Percentiles rank a stretch among this genome's conserved stretches.
Conservation (phyloP, 768 basidiomycete genomes). For the Termitomyces sp. region DNA sequence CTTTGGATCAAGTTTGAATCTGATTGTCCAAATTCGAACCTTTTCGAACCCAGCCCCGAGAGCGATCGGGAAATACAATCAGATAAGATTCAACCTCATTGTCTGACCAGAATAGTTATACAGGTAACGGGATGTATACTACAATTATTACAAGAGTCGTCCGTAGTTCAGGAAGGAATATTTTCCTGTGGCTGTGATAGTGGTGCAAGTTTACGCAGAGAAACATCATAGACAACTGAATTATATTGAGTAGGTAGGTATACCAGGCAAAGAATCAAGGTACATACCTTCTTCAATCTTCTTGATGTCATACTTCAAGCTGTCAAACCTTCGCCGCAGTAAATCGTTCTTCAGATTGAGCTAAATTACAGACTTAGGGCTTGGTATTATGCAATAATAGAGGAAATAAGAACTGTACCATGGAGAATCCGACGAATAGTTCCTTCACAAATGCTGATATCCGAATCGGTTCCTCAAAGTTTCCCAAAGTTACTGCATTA, state of each 20-base stretch:
- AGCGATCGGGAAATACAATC: constrained; percentile 7
- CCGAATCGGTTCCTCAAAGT: constrained; percentile 74
- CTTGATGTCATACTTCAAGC: constrained; percentile 83
- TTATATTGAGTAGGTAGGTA: constrained; percentile 7
- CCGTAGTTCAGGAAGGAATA: background rate
- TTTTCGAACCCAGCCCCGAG: constrained; percentile 19
- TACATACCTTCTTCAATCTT: constrained; percentile 80
- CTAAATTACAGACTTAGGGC: constrained; percentile 30
- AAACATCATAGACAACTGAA: constrained; percentile 83
- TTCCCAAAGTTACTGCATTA: constrained; percentile 78
- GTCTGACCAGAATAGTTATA: no score
- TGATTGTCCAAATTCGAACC: constrained; percentile 13
- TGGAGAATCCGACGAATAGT: constrained; percentile 78
- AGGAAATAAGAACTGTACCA: constrained; percentile 42
- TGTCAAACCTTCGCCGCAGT: constrained; percentile 73
- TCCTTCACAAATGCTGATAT: constrained; percentile 82
- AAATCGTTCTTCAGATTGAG: constrained; percentile 81
- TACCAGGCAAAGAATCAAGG: background rate
- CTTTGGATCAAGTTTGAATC: constrained; percentile 15
- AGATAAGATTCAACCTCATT: constrained; percentile 9
- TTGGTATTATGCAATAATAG: background rate
- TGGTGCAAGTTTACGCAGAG: constrained; percentile 59
- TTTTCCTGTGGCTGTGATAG: constrained; percentile 1
- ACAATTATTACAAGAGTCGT: background rate
- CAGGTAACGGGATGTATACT: background rate